Evolutionary conservation across 2,329 filamentous ascomycete genomes (phyloP), one percentile per base, ranked within the genome.

Genomic region (Phaeoacremonium minimum): DNA sequence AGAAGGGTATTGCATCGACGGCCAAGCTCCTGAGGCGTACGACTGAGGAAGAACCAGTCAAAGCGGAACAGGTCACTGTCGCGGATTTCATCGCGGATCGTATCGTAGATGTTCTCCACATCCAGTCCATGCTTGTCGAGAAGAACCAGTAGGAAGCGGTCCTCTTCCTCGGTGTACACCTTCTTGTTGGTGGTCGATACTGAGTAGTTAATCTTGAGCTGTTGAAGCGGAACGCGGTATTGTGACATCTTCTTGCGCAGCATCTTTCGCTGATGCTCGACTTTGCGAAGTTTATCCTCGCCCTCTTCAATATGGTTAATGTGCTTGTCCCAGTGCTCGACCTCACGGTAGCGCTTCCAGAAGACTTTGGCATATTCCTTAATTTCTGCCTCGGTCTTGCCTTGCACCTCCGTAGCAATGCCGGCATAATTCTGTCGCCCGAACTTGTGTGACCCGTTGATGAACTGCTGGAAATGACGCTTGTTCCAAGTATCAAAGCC

Each of bases 141-240:
- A 65, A 96, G 84, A 33, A 98, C 91, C 20, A 98, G 74, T 35
- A 98, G 65, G 65, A 98, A 98, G 4, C 93, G 80, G 57, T 98
- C 93, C 60, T 98, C 93, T 57, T 98, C 93, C 58, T 98, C 94
- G 0, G 90, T 97, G 59, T 98, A 98, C 1, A 98, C 90, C 69
- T 98, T 98, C 71, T 98, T 98, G 77, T 98, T 98, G 8, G 94
- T 98, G 3, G 93, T 98, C 6, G 89, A 95, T 18, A 98, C 93
- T 0, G 90, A 95, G 64, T 98, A 98, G 66, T 95, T 97, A 69
- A 98, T 89, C 71, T 95, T 95, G 53, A 98, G 80, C 63, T 98
- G 93, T 61, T 98, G 93, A 13, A 98, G 75, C 16, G 93, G 94
- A 33, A 97, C 91, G n/a, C 93, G 85, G 58, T 95, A 97, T 71